These are phyloP conservation scores for Copromyces sp. DNA, from an alignment of 495 filamentous ascomycete genomes.

Conservation along the genomic window DNA sequence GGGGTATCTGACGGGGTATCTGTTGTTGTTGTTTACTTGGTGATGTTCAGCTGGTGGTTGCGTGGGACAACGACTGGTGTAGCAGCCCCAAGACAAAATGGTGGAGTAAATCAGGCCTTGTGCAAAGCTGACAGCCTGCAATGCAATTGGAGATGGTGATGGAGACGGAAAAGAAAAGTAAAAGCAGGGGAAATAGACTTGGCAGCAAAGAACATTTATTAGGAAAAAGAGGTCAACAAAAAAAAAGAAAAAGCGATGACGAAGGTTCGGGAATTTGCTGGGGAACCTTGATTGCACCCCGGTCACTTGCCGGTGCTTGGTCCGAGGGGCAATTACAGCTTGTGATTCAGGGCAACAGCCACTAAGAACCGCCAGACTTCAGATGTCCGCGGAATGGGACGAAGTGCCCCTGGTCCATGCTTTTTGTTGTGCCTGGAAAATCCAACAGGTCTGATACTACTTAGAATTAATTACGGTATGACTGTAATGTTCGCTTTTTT, in stretches of 20 bases:
- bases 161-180: neutral
- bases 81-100: neutral
- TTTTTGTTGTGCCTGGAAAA: neutral
- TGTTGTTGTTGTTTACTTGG: neutral
- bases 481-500: neutral
- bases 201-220: neutral
- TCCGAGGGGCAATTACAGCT: neutral
- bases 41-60: neutral
- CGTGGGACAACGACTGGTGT: neutral
- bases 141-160: neutral
- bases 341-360: neutral
- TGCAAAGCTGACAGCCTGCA: neutral
- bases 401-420: neutral
- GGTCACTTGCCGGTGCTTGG: neutral
- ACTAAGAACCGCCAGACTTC: neutral
- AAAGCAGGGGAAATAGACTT: neutral
- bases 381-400: neutral
- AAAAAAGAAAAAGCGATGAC: neutral
- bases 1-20: neutral
- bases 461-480: neutral
- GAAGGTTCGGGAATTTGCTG: conserved; percentile 10
- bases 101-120: neutral
- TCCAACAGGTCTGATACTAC: neutral
- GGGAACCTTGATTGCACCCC: neutral
- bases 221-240: neutral